Conservation (phyloP, 2,329 filamentous ascomycete species). For the Xylaria sp. region DNA sequence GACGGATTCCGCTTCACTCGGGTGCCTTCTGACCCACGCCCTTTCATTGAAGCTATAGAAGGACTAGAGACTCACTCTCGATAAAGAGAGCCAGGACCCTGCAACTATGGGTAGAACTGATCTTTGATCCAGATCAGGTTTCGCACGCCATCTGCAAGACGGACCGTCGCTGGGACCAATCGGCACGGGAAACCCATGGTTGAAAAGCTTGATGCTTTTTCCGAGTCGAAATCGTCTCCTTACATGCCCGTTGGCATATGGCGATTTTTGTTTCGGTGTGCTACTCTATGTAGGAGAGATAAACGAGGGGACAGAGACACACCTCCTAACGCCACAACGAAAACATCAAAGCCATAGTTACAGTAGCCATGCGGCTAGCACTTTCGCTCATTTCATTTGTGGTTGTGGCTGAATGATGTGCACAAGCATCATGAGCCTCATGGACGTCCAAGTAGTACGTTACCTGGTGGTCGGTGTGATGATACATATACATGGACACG, state of each 20-base stretch:
- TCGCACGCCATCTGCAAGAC: neutral
- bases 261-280: neutral
- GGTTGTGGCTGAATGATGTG: conserved; percentile 20
- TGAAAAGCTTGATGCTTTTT: neutral
- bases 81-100: neutral
- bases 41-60: neutral
- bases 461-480: conserved; percentile 8
- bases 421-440: conserved; percentile 22
- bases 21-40: neutral
- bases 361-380: neutral
- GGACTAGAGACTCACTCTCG: neutral
- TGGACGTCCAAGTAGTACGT: conserved; percentile 13
- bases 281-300: too few relatives aligned
- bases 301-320: neutral
- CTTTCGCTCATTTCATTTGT: neutral
- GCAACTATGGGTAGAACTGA: neutral
- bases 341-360: neutral
- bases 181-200: neutral
- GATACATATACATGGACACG: too few relatives aligned
- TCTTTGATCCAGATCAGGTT: neutral
- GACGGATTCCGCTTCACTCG: neutral
- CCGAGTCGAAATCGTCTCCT: neutral
- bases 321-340: neutral
- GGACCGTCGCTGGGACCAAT: neutral
- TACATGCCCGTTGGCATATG: neutral